Evolutionary conservation across 2,329 filamentous ascomycete genomes (phyloP).

Genomic region (Zelopaecilomyces penicillatus): DNA sequence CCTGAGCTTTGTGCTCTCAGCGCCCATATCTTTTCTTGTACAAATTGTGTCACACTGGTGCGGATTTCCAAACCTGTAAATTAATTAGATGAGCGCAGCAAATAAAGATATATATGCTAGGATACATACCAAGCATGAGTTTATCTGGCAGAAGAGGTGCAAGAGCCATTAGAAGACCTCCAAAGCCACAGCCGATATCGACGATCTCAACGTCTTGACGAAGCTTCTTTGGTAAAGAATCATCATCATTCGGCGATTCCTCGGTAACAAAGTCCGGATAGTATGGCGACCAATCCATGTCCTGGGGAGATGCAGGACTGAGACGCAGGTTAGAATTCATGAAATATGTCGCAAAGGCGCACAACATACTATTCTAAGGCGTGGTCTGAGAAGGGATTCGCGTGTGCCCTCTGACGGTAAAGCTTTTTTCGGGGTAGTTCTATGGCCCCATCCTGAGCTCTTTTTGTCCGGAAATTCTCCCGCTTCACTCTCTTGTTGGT

Average conservation of each 20-base stretch:
- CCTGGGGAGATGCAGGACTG: constrained; percentile 67
- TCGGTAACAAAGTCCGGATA: constrained; percentile 64
- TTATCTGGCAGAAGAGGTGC: constrained; percentile 73
- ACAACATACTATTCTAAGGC: constrained; percentile 66
- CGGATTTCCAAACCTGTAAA: constrained; percentile 79
- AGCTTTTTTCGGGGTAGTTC: constrained; percentile 87
- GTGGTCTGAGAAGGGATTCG: constrained; percentile 97
- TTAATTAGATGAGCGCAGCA: constrained; percentile 9
- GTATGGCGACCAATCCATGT: constrained; percentile 86
- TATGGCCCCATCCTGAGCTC: constrained; percentile 42
- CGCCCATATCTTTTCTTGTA: constrained; percentile 78
- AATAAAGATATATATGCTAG: background rate
- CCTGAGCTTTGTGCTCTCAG: constrained; percentile 58
- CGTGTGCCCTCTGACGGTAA: constrained; percentile 92
- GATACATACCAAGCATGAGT: constrained; percentile 63
- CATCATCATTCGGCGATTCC: constrained; percentile 20
- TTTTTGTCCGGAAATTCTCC: constrained; percentile 52
- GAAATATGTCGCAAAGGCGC: background rate
- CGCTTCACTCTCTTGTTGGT: constrained; percentile 56
- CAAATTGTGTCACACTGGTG: constrained; percentile 80
- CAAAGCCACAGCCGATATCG: constrained; percentile 96
- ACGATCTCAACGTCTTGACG: constrained; percentile 75
- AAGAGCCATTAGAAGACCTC: constrained; percentile 79
- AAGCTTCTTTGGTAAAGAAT: constrained; percentile 18
- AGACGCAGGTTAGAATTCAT: constrained; percentile 3